Base-by-base conservation (phyloP, 352 stramenopile genomes). In the Phytopythium cucurbitacearum region DNA sequence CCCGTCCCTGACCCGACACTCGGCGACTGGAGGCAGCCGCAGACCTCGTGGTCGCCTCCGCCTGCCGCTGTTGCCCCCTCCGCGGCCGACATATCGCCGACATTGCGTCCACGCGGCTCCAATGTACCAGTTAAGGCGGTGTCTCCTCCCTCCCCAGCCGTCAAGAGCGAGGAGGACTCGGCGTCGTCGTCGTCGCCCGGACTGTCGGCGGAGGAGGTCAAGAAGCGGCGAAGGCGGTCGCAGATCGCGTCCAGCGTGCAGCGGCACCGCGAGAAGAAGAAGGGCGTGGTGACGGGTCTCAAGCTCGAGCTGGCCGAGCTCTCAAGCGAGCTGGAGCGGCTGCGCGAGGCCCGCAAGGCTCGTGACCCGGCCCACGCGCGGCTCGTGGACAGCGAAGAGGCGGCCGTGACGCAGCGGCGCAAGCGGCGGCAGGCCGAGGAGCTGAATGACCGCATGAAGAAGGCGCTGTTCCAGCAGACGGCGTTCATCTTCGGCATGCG, bases 241-340 rank as follows among this genome's bases (percentile, higher is more conserved):
- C 78, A 89, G 62, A 89, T 89, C 57, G 75, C 76, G 7, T 76
- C 59, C 12, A 83, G 73, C 34, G 78, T 89, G 21, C 78, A 89
- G 63, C 60, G 78, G 53, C 76, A 89, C 48, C 60, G 76, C 16
- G 73, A 89, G 56, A 87, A 87, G 62, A 87, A 87, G 51, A 82
- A 80, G 43, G 65, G 65, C 12, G 56, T 83, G 1, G 66, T 87
- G 35, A 68, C 63, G 1, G 59, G 65, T 10, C 53, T 89, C 11
- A 77, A 87, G 56, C 39, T 59, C 2, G 78, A 89, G 7, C 59
- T 85, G 32, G 33, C 46, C 43, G 43, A 54, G 35, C 59, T 89
- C 8, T 83, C 69, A 21, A 47, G 49, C 1, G 71, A 84, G 10
- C 53, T 89, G 12, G 67, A 56, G 41, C 49, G 50, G 13, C 41